Conservation (phyloP, 2,329 filamentous ascomycete species). For the Fusarium lyarnte region DNA sequence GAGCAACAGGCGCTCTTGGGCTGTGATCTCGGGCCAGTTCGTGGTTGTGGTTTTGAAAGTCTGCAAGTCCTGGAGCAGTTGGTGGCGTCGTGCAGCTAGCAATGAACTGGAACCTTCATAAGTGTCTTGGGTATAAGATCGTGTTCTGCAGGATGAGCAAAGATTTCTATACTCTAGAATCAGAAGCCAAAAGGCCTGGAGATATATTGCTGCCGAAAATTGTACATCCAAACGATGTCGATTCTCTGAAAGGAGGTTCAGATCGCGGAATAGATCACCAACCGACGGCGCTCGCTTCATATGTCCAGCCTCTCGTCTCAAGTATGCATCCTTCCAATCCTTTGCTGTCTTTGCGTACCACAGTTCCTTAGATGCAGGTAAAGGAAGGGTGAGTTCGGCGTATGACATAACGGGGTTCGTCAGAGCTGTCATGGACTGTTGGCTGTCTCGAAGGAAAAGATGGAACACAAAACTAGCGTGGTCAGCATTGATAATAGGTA, state of each 20-base stretch:
- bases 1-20: slow-evolving; percentile 59
- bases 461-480: slow-evolving; percentile 67
- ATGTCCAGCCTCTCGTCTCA: slow-evolving; percentile 53
- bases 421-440: slow-evolving; percentile 73
- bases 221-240: slow-evolving; percentile 64
- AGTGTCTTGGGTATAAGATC: slow-evolving; percentile 56
- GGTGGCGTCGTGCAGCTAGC: slow-evolving; percentile 66
- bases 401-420: slow-evolving; percentile 74
- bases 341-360: slow-evolving; percentile 72
- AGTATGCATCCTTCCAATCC: slow-evolving; percentile 71
- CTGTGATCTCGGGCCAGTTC: slow-evolving; percentile 55
- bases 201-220: slow-evolving; percentile 66
- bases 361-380: slow-evolving; percentile 69
- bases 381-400: slow-evolving; percentile 71
- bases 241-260: slow-evolving; percentile 60
- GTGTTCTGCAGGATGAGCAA: slow-evolving; percentile 58
- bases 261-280: slow-evolving; percentile 66
- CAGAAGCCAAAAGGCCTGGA: slow-evolving; percentile 72
- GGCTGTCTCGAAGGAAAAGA: slow-evolving; percentile 71
- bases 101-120: slow-evolving; percentile 56
- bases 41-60: slow-evolving; percentile 56
- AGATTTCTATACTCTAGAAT: slow-evolving; percentile 74
- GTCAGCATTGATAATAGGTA: slow-evolving; percentile 12
- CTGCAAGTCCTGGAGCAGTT: slow-evolving; percentile 67
- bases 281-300: slow-evolving; percentile 59